Evolutionary conservation across 495 filamentous ascomycete genomes (phyloP).

Genomic region (Tuber aestivum): DNA sequence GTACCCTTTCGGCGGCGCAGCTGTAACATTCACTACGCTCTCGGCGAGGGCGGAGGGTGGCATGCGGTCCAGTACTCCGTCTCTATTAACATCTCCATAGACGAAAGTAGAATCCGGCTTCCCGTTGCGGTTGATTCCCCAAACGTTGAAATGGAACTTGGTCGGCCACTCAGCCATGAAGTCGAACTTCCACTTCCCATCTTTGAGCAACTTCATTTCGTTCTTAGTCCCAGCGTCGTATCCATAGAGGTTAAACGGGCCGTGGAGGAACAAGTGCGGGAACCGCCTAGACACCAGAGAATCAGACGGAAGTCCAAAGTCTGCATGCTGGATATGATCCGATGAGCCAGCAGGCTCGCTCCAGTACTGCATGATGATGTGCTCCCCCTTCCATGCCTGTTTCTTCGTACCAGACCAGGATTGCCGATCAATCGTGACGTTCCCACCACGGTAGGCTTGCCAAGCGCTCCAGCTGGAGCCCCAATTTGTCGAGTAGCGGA

Average conservation of each 20-base stretch:
- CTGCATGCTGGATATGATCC: conserved; percentile 59
- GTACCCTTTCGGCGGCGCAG: conserved; percentile 52
- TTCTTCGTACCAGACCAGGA: conserved; percentile 58
- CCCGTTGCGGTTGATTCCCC: conserved; percentile 64
- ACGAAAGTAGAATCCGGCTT: conserved; percentile 57
- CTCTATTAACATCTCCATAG: conserved; percentile 57
- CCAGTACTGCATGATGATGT: conserved; percentile 56
- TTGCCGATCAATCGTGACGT: conserved; percentile 47
- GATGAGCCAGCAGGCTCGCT: conserved; percentile 59
- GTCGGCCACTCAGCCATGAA: conserved; percentile 63
- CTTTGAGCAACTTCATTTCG: conserved; percentile 50
- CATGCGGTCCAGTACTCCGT: conserved; percentile 59
- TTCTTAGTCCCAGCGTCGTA: conserved; percentile 60
- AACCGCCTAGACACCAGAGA: conserved; percentile 48
- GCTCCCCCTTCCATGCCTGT: conserved; percentile 61
- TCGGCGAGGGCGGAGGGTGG: conserved; percentile 56
- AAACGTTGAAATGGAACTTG: conserved; percentile 59
- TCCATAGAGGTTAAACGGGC: conserved; percentile 62
- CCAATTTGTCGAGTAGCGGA: conserved; percentile 60
- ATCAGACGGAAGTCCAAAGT: conserved; percentile 46
- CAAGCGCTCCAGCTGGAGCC: conserved; percentile 57
- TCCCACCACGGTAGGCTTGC: conserved; percentile 51
- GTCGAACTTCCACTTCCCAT: conserved; percentile 57
- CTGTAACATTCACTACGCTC: conserved; percentile 58
- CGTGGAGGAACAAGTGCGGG: conserved; percentile 62